Evolutionary conservation across 352 stramenopile genomes (phyloP).

Genomic region (Aphanomyces euteiches): DNA sequence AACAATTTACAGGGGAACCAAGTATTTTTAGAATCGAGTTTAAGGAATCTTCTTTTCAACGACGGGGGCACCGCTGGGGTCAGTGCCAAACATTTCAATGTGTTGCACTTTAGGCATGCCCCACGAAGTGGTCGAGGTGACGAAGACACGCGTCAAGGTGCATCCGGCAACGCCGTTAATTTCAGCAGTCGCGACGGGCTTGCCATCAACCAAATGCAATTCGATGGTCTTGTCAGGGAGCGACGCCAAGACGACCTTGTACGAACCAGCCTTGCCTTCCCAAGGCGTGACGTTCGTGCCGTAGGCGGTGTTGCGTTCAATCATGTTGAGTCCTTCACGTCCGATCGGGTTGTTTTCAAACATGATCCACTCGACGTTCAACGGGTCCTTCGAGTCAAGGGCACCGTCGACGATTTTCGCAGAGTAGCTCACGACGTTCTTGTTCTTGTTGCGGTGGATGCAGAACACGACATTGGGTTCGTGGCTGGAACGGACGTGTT

Average conservation of each 20-base stretch:
- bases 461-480: conserved; percentile 77
- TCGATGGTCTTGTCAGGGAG: conserved; percentile 79
- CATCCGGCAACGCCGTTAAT: conserved; percentile 75
- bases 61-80: conserved; percentile 54
- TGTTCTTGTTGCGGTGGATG: conserved; percentile 89
- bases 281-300: conserved; percentile 66
- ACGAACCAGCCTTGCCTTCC: conserved; percentile 63
- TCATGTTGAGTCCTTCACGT: conserved; percentile 82
- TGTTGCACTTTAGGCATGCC: conserved; percentile 85
- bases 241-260: conserved; percentile 67
- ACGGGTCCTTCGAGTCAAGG: conserved; percentile 58
- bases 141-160: conserved; percentile 75
- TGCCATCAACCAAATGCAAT: conserved; percentile 71
- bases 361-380: conserved; percentile 88
- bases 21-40: conserved; percentile 12
- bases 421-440: conserved; percentile 84
- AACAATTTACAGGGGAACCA: neutral
- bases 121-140: conserved; percentile 81
- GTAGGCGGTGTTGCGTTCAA: conserved; percentile 84
- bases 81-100: conserved; percentile 84
- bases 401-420: conserved; percentile 63
- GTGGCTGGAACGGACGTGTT: conserved; percentile 65
- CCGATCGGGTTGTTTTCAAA: conserved; percentile 80
- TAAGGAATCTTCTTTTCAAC: conserved; percentile 86
- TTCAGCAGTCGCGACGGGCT: conserved; percentile 56